These are phyloP conservation scores for Sporopachydermia cereana DNA, from an alignment of 1,139 yeast genomes.

Conservation along the genomic window DNA sequence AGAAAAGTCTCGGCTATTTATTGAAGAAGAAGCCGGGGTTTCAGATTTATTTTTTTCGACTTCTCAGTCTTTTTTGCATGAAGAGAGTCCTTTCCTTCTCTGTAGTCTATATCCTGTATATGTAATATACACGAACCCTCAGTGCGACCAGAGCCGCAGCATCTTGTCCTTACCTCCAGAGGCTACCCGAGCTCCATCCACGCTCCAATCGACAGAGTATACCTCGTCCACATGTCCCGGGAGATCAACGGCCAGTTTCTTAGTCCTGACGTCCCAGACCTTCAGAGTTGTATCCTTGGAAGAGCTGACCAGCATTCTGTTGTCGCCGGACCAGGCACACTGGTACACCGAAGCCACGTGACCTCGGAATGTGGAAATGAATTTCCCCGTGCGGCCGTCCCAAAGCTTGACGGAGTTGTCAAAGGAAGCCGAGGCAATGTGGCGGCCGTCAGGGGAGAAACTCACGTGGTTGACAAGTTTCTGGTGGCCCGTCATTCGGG, in stretches of 20 bases:
- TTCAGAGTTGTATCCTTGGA: conserved; percentile 95
- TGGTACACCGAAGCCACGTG: conserved; percentile 98
- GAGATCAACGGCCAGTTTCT: conserved; percentile 73
- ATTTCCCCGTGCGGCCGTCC: conserved; percentile 92
- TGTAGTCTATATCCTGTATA: too few relatives aligned
- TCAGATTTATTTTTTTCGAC: too few relatives aligned
- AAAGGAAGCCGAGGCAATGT: conserved; percentile 84
- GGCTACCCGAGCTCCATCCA: conserved; percentile 85
- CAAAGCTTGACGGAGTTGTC: conserved; percentile 91
- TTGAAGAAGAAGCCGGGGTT: too few relatives aligned
- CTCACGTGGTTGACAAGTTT: conserved; percentile 92
- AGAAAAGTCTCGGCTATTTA: too few relatives aligned
- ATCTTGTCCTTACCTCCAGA: conserved; percentile 96
- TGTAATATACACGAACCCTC: conserved; percentile 15
- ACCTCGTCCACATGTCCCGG: conserved; percentile 97
- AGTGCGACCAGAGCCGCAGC: conserved; percentile 88
- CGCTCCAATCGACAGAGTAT: conserved; percentile 96
- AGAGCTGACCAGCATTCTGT: conserved; percentile 80
- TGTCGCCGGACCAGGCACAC: conserved; percentile 98
- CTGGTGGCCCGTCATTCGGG: conserved; percentile 96
- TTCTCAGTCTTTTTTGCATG: too few relatives aligned
- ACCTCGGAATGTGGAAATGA: conserved; percentile 82
- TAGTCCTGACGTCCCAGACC: conserved; percentile 90
- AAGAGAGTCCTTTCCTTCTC: too few relatives aligned
- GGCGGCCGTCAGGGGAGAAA: conserved; percentile 91